A percentile compares a stretch with the other conserved stretches of the same genome.
phyloP scores from a whole-genome alignment of 768 basidiomycete species.

The Macrolepiota albuminosa region DNA sequence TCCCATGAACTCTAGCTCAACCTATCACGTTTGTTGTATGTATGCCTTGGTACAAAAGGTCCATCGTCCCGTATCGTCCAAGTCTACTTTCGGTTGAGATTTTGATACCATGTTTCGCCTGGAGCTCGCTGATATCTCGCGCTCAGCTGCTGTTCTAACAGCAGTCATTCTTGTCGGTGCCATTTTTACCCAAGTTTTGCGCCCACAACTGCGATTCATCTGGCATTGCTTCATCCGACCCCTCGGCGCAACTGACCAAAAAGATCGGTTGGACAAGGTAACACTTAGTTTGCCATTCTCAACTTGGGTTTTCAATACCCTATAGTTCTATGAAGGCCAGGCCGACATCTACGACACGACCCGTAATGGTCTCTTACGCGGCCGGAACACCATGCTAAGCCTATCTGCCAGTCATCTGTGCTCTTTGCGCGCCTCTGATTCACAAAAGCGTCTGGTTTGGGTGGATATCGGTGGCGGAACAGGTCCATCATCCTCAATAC shows the following conservation, averaged over 20 bases:
- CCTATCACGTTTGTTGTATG: conserved; percentile 16
- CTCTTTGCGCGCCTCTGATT: conserved; percentile 34
- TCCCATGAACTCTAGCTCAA: not conserved
- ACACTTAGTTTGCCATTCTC: not conserved
- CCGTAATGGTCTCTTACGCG: conserved; percentile 54
- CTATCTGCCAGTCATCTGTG: conserved; percentile 61
- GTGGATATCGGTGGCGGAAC: conserved; percentile 79
- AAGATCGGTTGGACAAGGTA: conserved; percentile 41
- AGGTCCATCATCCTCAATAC: conserved; percentile 19
- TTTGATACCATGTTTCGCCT: conserved; percentile 3
- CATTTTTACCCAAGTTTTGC: conserved; percentile 20
- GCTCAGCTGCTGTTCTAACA: conserved; percentile 5
- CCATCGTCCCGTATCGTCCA: not conserved
- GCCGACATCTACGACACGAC: conserved; percentile 73
- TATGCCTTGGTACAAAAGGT: conserved; percentile 11
- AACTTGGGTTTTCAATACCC: not conserved
- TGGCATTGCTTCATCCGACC: conserved; percentile 49
- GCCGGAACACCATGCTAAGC: conserved; percentile 67
- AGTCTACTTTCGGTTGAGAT: not conserved
- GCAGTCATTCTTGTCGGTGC: conserved; percentile 5
- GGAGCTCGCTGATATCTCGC: conserved; percentile 3
- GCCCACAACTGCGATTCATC: conserved; percentile 40
- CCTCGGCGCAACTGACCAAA: conserved; percentile 34
- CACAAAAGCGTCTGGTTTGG: conserved; percentile 57
- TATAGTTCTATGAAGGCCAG: conserved; percentile 62